Evolutionary conservation across 1,139 yeast genomes (phyloP).

Genomic region (Candida pseudoviswanathii): DNA sequence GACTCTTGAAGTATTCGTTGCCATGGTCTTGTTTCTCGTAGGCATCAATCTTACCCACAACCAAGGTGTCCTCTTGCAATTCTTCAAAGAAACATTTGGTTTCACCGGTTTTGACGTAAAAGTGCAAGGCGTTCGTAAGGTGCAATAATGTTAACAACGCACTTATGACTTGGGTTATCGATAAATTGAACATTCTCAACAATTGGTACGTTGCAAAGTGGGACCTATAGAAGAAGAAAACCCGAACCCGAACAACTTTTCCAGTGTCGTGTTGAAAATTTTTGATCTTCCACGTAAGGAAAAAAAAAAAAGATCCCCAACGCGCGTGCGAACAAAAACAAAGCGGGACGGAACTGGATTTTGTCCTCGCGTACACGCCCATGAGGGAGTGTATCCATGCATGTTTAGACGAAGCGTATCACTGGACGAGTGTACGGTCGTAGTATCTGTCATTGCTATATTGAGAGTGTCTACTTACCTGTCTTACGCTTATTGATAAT

Average conservation of each 20-base stretch:
- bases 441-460: no score
- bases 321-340: conserved; percentile 1
- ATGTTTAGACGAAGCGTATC: no score
- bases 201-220: background rate
- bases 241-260: background rate
- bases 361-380: conserved; percentile 2
- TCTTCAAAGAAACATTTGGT: conserved; percentile 51
- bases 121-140: conserved; percentile 39
- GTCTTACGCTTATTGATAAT: conserved; percentile 57
- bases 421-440: no score
- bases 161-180: background rate
- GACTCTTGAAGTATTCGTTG: conserved; percentile 32
- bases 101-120: conserved; percentile 48
- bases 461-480: conserved; percentile 14
- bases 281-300: conserved; percentile 11
- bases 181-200: conserved; percentile 2
- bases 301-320: conserved; percentile 1
- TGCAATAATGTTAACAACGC: conserved; percentile 18
- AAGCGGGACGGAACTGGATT: background rate
- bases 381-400: no score
- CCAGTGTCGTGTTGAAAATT: conserved; percentile 9
- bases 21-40: conserved; percentile 35
- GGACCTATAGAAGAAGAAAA: background rate
- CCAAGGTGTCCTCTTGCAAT: conserved; percentile 43
- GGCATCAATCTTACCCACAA: conserved; percentile 49